Base-by-base conservation (phyloP, 108 stramenopile species). In the Conticribra guillardii region DNA sequence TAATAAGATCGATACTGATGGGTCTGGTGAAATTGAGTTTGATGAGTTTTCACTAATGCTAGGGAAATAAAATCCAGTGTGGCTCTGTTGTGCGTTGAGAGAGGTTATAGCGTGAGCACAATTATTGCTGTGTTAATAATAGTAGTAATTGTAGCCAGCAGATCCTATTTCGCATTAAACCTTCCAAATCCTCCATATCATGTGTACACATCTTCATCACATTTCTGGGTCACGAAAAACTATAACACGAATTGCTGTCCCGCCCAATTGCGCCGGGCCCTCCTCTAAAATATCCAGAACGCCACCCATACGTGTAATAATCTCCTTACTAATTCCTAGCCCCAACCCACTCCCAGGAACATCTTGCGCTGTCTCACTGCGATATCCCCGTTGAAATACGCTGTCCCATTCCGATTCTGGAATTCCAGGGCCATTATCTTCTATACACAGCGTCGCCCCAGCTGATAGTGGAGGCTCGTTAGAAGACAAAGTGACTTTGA, bases 351-450 rank as follows among this genome's bases (percentile, higher is more conserved):
- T 63, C 5, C 94, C 94, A 21, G 58, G 27, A 9, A 87, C 74
- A 15, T 30, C 74, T 46, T 37, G 64, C 18, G 84, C 83, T 22
- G 33, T 44, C 11, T 64, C 54, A 29, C 87, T 73, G 31, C 94
- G 82, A 73, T 77, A 91, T 19, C 91, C 90, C 22, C 94, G 78
- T n/a, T 82, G 55, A 67, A 95, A 91, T 9, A 95, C 82, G 17
- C 77, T 87, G 24, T 72, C 58, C 58, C 83, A 85, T 11, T 89
- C 86, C 19, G 45, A 64, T 23, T 80, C 77, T 9, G 76, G 67
- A 47, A 95, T 87, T 18, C 94, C 91, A 16, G 89, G 91, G 11
- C 94, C 94, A 64, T 95, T 92, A 74, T 95, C 91, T 67, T 90
- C 86, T 3, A 95, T 81, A 26, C 83, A 76, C 24, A 95, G 75